Conservation (phyloP, 768 basidiomycete species). For the Tricholoma furcatifolium region DNA sequence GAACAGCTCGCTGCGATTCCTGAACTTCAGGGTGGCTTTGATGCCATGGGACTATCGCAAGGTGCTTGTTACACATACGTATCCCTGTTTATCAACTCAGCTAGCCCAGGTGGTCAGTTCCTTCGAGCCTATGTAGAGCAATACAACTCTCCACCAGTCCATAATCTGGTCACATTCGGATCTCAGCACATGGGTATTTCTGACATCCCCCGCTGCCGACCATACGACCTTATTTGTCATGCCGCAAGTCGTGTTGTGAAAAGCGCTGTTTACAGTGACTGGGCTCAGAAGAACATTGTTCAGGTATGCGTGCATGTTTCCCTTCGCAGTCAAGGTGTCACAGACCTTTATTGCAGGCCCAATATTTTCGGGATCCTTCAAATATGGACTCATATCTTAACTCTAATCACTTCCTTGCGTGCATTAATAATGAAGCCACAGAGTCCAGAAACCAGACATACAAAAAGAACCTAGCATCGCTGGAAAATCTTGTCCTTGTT, state of each 20-base stretch:
- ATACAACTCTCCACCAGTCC: slow-evolving; percentile 68
- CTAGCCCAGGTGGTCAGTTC: slow-evolving; percentile 69
- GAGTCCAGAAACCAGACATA: slow-evolving; percentile 58
- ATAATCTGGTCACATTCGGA: slow-evolving; percentile 86
- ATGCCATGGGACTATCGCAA: slow-evolving; percentile 89
- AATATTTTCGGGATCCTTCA: slow-evolving; percentile 79
- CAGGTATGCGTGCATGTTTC: slow-evolving; percentile 43
- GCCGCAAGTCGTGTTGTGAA: slow-evolving; percentile 60
- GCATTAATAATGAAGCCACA: slow-evolving; percentile 77
- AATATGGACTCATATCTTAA: slow-evolving; percentile 57
- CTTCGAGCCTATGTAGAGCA: slow-evolving; percentile 81
- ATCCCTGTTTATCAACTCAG: neutral
- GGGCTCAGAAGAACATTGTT: slow-evolving; percentile 75
- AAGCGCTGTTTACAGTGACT: slow-evolving; percentile 65
- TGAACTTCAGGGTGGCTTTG: slow-evolving; percentile 70
- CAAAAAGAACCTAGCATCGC: slow-evolving; percentile 52
- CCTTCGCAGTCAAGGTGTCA: neutral
- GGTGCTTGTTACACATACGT: slow-evolving; percentile 34
- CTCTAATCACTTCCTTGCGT: slow-evolving; percentile 64
- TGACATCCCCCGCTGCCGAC: slow-evolving; percentile 64
- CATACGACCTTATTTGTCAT: slow-evolving; percentile 69
- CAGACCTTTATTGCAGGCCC: slow-evolving; percentile 50
- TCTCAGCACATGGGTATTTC: slow-evolving; percentile 87
- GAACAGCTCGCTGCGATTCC: slow-evolving; percentile 62
- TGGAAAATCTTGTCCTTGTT: slow-evolving; percentile 70